Percentiles rank a stretch among this genome's conserved stretches.
Evolutionary conservation across 805 yeast genomes (phyloP).

Genomic region (Priceomyces castillae): DNA sequence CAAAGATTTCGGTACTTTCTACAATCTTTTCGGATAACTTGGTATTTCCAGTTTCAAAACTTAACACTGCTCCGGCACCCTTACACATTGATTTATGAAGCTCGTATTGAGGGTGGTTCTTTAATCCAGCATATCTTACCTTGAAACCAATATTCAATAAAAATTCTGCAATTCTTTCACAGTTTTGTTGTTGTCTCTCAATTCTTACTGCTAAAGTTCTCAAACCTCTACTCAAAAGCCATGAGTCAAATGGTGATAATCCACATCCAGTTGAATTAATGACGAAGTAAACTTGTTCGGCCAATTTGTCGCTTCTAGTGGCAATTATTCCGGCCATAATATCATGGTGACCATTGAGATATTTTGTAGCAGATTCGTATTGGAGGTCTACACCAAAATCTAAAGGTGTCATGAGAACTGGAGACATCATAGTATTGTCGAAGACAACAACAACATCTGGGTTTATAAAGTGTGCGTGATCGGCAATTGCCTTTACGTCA

Average conservation of each 20-base stretch:
- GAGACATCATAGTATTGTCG: slow-evolving; percentile 97
- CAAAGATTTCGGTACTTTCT: slow-evolving; percentile 72
- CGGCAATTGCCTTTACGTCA: slow-evolving; percentile 68
- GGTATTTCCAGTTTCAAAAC: slow-evolving; percentile 82
- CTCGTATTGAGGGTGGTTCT: slow-evolving; percentile 76
- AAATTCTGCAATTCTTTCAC: slow-evolving; percentile 71
- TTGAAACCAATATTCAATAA: slow-evolving; percentile 65
- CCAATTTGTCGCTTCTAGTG: slow-evolving; percentile 58
- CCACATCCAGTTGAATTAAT: slow-evolving; percentile 92
- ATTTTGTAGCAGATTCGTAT: slow-evolving; percentile 92
- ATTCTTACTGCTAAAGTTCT: slow-evolving; percentile 84
- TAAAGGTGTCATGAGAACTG: slow-evolving; percentile 78
- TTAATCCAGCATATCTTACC: slow-evolving; percentile 84
- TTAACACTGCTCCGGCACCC: slow-evolving; percentile 87
- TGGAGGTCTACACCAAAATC: slow-evolving; percentile 87
- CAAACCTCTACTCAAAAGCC: slow-evolving; percentile 85
- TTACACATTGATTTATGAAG: slow-evolving; percentile 72
- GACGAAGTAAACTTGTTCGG: slow-evolving; percentile 67
- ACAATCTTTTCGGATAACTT: slow-evolving; percentile 67
- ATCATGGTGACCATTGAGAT: slow-evolving; percentile 92
- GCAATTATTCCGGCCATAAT: slow-evolving; percentile 95
- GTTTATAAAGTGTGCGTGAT: slow-evolving; percentile 61
- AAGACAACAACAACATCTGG: slow-evolving; percentile 76
- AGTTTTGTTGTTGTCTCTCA: slow-evolving; percentile 84
- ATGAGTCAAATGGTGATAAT: slow-evolving; percentile 86